A percentile compares a stretch with the other conserved stretches of the same genome.
Evolutionary conservation across 1,139 yeast species (phyloP).

Genomic region (Wickerhamomyces sp.): DNA sequence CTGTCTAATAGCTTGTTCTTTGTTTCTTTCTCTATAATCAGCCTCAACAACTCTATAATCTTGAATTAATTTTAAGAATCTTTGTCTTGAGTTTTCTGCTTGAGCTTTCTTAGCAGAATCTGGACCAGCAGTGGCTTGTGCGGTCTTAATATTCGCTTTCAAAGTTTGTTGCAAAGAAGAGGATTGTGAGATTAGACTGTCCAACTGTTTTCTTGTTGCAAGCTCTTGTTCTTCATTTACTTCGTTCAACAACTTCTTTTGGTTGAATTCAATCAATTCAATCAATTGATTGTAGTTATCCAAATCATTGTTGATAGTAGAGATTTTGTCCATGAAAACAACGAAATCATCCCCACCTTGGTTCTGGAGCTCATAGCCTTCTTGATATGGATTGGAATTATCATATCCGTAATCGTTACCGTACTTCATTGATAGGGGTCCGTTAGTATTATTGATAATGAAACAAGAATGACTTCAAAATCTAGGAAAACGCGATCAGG

Average conservation of each 20-base stretch:
- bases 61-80: conserved; percentile 82
- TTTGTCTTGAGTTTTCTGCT: conserved; percentile 83
- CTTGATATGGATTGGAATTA: conserved; percentile 24
- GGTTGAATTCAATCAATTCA: conserved; percentile 75
- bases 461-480: no score
- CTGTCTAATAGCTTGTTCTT: conserved; percentile 89
- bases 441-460: background rate
- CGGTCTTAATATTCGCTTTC: conserved; percentile 70
- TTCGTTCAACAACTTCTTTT: conserved; percentile 78
- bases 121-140: conserved; percentile 65
- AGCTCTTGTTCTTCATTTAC: conserved; percentile 77
- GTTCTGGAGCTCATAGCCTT: conserved; percentile 20
- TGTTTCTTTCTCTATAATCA: conserved; percentile 77
- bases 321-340: conserved; percentile 77
- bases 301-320: conserved; percentile 73
- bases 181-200: conserved; percentile 72
- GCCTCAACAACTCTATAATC: conserved; percentile 86
- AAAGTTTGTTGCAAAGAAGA: conserved; percentile 71
- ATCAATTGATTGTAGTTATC: conserved; percentile 77
- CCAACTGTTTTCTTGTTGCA: conserved; percentile 71
- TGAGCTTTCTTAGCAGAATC: conserved; percentile 85
- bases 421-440: conserved; percentile 1
- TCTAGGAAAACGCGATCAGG: no score
- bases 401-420: conserved; percentile 21
- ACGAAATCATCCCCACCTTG: conserved; percentile 52